phyloP scores from a whole-genome alignment of 2,329 filamentous ascomycete genomes.

The Ustulina deusta region DNA sequence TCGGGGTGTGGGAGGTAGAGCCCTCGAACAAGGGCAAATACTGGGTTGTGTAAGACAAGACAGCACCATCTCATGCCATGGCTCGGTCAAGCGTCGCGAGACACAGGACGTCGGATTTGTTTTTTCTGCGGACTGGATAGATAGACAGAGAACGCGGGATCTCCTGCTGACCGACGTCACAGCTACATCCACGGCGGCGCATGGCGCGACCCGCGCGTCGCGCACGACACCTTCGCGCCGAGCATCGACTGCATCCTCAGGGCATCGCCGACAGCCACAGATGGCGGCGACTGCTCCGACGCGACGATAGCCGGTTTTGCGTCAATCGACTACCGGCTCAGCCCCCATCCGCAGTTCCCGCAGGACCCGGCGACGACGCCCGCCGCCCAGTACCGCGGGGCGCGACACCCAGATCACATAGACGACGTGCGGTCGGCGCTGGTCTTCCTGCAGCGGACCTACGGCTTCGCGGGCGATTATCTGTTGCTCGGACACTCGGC shows the following conservation, averaged over 20 bases:
- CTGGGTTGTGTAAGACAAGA: conserved; percentile 50
- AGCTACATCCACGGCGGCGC: conserved; percentile 72
- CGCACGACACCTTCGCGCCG: conserved; percentile 59
- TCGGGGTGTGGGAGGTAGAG: conserved; percentile 59
- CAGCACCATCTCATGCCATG: not conserved
- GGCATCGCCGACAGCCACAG: not conserved
- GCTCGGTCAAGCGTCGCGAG: not conserved
- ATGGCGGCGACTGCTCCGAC: not conserved
- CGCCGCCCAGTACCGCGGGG: conserved; percentile 54
- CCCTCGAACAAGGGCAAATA: conserved; percentile 41
- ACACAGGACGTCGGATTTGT: not conserved
- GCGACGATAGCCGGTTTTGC: conserved; percentile 68
- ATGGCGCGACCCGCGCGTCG: conserved; percentile 69
- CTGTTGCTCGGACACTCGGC: conserved; percentile 72
- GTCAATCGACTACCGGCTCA: conserved; percentile 74
- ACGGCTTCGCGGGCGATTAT: conserved; percentile 60
- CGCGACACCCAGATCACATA: conserved; percentile 71
- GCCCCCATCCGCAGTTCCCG: conserved; percentile 62
- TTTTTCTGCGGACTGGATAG: not conserved
- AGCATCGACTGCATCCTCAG: conserved; percentile 58
- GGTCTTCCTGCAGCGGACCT: conserved; percentile 59
- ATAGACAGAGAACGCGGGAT: too few species aligned
- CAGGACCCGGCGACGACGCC: conserved; percentile 56
- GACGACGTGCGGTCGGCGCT: conserved; percentile 67
- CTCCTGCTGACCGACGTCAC: conserved; percentile 20